These are phyloP conservation scores for Talaromyces stipitatus DNA, from an alignment of 495 filamentous ascomycete genomes.

Conservation along the genomic window DNA sequence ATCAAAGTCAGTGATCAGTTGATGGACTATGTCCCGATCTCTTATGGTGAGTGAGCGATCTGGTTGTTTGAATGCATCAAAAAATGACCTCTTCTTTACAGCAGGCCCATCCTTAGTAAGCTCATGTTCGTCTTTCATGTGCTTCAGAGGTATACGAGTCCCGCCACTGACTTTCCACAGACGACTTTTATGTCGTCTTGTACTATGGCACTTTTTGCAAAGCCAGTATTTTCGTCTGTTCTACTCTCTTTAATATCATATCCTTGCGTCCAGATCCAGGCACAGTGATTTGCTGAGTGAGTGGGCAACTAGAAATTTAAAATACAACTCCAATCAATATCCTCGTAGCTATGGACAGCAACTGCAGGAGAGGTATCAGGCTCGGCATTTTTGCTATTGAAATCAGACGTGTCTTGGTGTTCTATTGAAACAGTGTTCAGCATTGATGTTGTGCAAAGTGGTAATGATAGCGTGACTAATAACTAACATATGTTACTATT, in stretches of 20 bases:
- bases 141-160: slow-evolving; percentile 2
- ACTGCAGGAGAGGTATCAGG: background rate
- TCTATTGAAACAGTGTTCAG: too few relatives aligned
- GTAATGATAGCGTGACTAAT: too few relatives aligned
- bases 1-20: too few relatives aligned
- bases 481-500: background rate
- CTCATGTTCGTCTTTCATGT: background rate
- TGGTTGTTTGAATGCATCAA: slow-evolving; percentile 2
- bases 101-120: too few relatives aligned
- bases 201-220: slow-evolving; percentile 2
- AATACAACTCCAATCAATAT: slow-evolving; percentile 3
- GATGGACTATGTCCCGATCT: too few relatives aligned
- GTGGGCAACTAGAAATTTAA: background rate
- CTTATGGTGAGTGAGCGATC: slow-evolving; percentile 1
- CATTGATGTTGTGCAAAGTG: too few relatives aligned
- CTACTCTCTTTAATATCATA: background rate
- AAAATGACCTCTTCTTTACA: background rate
- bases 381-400: background rate
- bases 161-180: slow-evolving; percentile 3
- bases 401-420: too few relatives aligned
- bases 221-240: background rate
- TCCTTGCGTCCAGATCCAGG: slow-evolving; percentile 5
- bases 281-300: background rate
- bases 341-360: background rate
- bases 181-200: background rate